Percentiles rank a stretch among this genome's conserved stretches.
These are phyloP conservation scores for Phaeoacremonium minimum DNA, from an alignment of 2,329 filamentous ascomycete species.

Conservation along the genomic window DNA sequence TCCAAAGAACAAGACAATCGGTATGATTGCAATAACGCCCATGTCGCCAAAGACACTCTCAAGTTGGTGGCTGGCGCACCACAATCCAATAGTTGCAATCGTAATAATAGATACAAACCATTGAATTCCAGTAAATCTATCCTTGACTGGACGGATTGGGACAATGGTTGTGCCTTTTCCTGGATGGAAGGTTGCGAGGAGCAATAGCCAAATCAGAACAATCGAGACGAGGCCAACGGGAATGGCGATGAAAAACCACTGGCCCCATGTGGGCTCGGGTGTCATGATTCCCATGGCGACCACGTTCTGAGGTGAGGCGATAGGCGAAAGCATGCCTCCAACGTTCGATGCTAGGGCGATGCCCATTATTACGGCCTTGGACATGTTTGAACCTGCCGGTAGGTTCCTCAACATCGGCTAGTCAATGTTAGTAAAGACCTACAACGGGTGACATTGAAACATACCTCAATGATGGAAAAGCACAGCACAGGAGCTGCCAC, in stretches of 20 bases:
- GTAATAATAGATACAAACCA: slow-evolving; percentile 90
- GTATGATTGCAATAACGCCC: slow-evolving; percentile 96
- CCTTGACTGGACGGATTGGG: slow-evolving; percentile 83
- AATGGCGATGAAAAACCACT: slow-evolving; percentile 95
- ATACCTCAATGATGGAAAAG: slow-evolving; percentile 92
- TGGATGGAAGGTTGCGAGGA: slow-evolving; percentile 81
- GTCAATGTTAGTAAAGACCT: slow-evolving; percentile 3
- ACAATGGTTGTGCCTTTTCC: slow-evolving; percentile 84
- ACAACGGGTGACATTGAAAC: slow-evolving; percentile 11
- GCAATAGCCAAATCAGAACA: slow-evolving; percentile 80
- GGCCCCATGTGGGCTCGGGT: slow-evolving; percentile 84
- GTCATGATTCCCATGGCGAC: slow-evolving; percentile 95
- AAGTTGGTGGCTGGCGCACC: slow-evolving; percentile 89
- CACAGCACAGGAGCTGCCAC: slow-evolving; percentile 95
- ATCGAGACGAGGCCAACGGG: slow-evolving; percentile 90
- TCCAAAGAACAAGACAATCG: slow-evolving; percentile 93
- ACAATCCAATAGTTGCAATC: slow-evolving; percentile 77
- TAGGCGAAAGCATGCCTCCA: slow-evolving; percentile 92
- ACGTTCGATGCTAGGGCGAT: slow-evolving; percentile 95
- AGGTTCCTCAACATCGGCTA: slow-evolving; percentile 92
- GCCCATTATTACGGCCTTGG: slow-evolving; percentile 89
- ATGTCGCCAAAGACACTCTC: slow-evolving; percentile 91
- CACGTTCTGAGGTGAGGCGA: slow-evolving; percentile 95
- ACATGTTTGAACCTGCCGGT: slow-evolving; percentile 84
- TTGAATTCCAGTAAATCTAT: slow-evolving; percentile 82